Evolutionary conservation across 1,284 basidiomycete genomes (phyloP).

Genomic region (Leucocoprinus gongylophorus): DNA sequence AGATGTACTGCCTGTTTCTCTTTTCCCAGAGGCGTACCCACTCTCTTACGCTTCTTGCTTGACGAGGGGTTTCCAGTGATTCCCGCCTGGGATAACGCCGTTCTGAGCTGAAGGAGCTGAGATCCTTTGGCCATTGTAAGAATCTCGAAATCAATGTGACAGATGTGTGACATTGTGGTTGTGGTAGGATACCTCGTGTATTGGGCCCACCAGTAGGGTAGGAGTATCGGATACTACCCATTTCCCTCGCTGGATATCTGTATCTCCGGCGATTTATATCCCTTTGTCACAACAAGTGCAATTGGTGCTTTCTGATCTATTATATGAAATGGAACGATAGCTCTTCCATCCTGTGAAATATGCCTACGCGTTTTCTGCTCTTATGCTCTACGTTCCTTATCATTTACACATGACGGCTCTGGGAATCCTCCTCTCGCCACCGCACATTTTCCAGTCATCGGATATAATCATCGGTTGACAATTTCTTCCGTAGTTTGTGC

Average conservation of each 20-base stretch:
- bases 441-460: too few species aligned
- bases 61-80: constrained; percentile 47
- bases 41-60: constrained; percentile 67
- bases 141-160: constrained; percentile 22
- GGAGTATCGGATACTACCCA: too few species aligned
- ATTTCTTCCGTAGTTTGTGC: too few species aligned
- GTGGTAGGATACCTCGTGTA: constrained; percentile 12
- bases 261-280: constrained; percentile 17
- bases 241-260: not conserved
- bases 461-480: too few species aligned
- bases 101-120: constrained; percentile 75
- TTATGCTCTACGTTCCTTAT: too few species aligned
- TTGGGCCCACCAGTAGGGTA: too few species aligned
- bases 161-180: not conserved
- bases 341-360: constrained; percentile 25
- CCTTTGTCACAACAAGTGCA: constrained; percentile 43
- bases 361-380: too few species aligned
- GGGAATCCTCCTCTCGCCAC: too few species aligned
- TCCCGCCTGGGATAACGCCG: constrained; percentile 73
- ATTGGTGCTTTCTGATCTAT: constrained; percentile 64
- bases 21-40: constrained; percentile 52
- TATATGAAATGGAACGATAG: constrained; percentile 42
- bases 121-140: constrained; percentile 27
- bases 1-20: constrained; percentile 76
- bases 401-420: too few species aligned